phyloP scores from a whole-genome alignment of 1,284 basidiomycete genomes.

The Wallemia hederae region DNA sequence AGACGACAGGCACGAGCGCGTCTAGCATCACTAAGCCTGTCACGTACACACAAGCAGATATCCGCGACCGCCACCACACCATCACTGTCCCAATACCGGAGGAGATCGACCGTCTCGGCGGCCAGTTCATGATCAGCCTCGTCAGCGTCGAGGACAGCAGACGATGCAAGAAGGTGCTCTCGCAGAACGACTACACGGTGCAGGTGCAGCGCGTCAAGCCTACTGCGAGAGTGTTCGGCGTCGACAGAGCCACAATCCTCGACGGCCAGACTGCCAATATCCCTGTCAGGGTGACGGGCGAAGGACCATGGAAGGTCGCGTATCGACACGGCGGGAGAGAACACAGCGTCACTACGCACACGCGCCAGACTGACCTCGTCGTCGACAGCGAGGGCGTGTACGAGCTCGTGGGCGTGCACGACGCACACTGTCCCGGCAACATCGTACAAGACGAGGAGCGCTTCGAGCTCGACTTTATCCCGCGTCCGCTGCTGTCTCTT shows the following conservation, averaged over 20 bases:
- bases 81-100: conserved; percentile 15
- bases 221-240: conserved; percentile 41
- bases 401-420: conserved; percentile 40
- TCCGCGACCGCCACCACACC: conserved; percentile 10
- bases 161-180: conserved; percentile 50
- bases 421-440: conserved; percentile 54
- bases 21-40: conserved; percentile 9
- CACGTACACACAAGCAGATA: conserved; percentile 9
- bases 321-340: conserved; percentile 32
- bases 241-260: conserved; percentile 34
- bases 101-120: conserved; percentile 33
- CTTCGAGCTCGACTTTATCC: conserved; percentile 44
- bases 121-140: conserved; percentile 48
- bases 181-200: conserved; percentile 49
- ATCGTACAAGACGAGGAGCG: conserved; percentile 30
- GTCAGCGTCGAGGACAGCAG: conserved; percentile 64
- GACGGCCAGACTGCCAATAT: conserved; percentile 42
- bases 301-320: conserved; percentile 55
- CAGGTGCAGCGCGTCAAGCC: conserved; percentile 70
- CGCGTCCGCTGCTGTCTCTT: conserved; percentile 26
- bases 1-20: conserved; percentile 35
- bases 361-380: conserved; percentile 37
- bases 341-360: conserved; percentile 23
- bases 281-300: conserved; percentile 55
- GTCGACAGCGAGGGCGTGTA: conserved; percentile 46